Evolutionary conservation across 768 basidiomycete species (phyloP), one percentile per base, ranked within the genome.

Genomic region (Saitozyma sp.): DNA sequence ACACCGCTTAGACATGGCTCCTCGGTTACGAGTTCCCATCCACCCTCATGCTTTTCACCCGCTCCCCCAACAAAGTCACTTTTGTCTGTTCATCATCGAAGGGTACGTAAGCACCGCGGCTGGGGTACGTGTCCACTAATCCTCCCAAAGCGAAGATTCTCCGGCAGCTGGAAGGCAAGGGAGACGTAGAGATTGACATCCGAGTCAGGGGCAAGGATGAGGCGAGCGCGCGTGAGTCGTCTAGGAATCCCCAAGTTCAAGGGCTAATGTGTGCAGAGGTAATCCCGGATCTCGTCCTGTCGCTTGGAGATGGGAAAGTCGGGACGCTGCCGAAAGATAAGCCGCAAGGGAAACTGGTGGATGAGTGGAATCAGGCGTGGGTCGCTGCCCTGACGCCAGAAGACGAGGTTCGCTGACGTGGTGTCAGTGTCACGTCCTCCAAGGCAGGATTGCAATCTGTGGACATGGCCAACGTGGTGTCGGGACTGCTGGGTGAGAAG

Each of bases 11-110:
- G 95, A 94, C 93, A 75, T 96, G 93, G 91, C 83, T 99, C 16
- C 85, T 98, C 45, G 95, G 94, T 13, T 98, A 93, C 79, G 95
- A 99, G 80, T 98, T 98, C 75, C 96, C 95, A 2, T 92, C 92
- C 0, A 97, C 95, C 0, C 83, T 97, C 38, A 84, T 94, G 61
- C 82, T 97, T 17, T 89, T 98, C 71, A 84, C 87, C 61, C 65
- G 66, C 54, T 66, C 68, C 8, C 67, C 71, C 16, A 83, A 88
- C 58, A 89, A 85, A 73, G 81, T 98, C 17, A 82, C 83, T 41
- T 88, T 97, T 46, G 81, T 96, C 37, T 93, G 91, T 66, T 94
- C 92, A 20, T 85, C 89, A 1, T 90, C 88, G 17, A 95, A 97
- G 85, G 90, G 93, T 92, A 64, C 64, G 80, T 69, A 9, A 40